Evolutionary conservation across 1,284 basidiomycete species (phyloP).

Genomic region (Sporisorium sorghi): DNA sequence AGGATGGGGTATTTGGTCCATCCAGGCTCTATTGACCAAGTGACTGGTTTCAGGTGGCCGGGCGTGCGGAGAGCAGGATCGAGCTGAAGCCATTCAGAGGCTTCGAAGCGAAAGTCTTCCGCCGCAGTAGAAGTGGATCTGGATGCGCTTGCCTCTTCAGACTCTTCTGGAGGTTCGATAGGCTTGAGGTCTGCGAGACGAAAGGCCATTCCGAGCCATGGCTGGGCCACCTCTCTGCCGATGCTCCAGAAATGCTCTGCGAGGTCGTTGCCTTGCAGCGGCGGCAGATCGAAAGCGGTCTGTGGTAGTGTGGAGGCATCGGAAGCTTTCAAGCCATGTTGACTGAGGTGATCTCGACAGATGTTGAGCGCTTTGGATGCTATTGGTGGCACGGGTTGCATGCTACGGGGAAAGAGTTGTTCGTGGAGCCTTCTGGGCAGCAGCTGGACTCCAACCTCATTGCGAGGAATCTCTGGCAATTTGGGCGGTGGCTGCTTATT

Average conservation of each 20-base stretch:
- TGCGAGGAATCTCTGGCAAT: slow-evolving; percentile 71
- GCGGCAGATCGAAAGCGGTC: slow-evolving; percentile 83
- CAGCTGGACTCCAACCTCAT: slow-evolving; percentile 91
- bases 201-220: slow-evolving; percentile 83
- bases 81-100: slow-evolving; percentile 60
- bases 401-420: slow-evolving; percentile 80
- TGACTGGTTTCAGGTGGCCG: slow-evolving; percentile 72
- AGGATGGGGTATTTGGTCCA: slow-evolving; percentile 86
- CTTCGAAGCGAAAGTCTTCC: slow-evolving; percentile 38
- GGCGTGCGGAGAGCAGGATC: slow-evolving; percentile 47
- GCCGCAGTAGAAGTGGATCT: slow-evolving; percentile 16
- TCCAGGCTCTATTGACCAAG: slow-evolving; percentile 82
- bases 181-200: slow-evolving; percentile 75
- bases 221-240: slow-evolving; percentile 79
- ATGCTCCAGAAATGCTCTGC: slow-evolving; percentile 90
- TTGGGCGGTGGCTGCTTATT: neutral
- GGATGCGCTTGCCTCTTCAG: slow-evolving; percentile 6
- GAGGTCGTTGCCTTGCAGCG: slow-evolving; percentile 83
- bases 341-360: slow-evolving; percentile 80
- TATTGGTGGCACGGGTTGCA: slow-evolving; percentile 77
- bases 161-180: slow-evolving; percentile 74
- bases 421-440: slow-evolving; percentile 82
- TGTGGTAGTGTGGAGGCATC: slow-evolving; percentile 84
- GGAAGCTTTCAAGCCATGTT: slow-evolving; percentile 82
- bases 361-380: slow-evolving; percentile 78